A percentile compares a stretch with the other conserved stretches of the same genome.
Evolutionary conservation across 306 rosid species (phyloP).

Genomic region (Adenanthera pavonina): DNA sequence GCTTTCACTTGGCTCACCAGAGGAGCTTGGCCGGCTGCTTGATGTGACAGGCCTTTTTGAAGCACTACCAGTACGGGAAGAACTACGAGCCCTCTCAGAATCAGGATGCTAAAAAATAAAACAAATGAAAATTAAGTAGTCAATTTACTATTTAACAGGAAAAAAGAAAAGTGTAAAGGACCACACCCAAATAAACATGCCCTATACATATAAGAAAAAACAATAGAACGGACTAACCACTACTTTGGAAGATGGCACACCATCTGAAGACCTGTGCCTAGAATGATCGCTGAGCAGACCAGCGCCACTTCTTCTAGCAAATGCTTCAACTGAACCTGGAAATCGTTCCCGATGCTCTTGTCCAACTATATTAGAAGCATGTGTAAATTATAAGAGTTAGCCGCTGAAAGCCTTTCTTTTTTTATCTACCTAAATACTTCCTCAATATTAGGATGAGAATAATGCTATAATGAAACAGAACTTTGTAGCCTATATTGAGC

Average conservation of each 20-base stretch:
- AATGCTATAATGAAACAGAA: slow-evolving; percentile 15
- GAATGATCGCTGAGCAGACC: slow-evolving; percentile 74
- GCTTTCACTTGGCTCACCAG: slow-evolving; percentile 80
- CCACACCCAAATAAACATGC: slow-evolving; percentile 1
- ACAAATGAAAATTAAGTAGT: slow-evolving; percentile 21
- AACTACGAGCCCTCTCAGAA: slow-evolving; percentile 77
- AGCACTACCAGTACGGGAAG: slow-evolving; percentile 82
- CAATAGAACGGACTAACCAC: slow-evolving; percentile 62
- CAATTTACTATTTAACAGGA: not conserved
- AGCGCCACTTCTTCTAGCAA: slow-evolving; percentile 81
- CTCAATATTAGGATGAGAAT: not conserved
- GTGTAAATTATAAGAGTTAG: not conserved
- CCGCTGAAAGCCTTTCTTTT: slow-evolving; percentile 12
- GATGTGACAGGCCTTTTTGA: slow-evolving; percentile 79
- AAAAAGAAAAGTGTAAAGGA: not conserved
- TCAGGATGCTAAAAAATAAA: slow-evolving; percentile 67
- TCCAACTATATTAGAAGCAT: slow-evolving; percentile 54
- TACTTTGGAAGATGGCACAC: slow-evolving; percentile 78
- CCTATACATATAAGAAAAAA: not conserved
- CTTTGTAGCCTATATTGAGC: not conserved
- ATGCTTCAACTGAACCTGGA: slow-evolving; percentile 90
- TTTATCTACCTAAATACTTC: not conserved
- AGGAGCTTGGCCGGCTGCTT: slow-evolving; percentile 91
- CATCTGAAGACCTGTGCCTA: slow-evolving; percentile 77
- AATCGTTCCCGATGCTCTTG: slow-evolving; percentile 77